Percentiles rank a stretch among this genome's conserved stretches.
These are phyloP conservation scores for Tripterygium wilfordii DNA, from an alignment of 177 flowering plant genomes.

Conservation along the genomic window DNA sequence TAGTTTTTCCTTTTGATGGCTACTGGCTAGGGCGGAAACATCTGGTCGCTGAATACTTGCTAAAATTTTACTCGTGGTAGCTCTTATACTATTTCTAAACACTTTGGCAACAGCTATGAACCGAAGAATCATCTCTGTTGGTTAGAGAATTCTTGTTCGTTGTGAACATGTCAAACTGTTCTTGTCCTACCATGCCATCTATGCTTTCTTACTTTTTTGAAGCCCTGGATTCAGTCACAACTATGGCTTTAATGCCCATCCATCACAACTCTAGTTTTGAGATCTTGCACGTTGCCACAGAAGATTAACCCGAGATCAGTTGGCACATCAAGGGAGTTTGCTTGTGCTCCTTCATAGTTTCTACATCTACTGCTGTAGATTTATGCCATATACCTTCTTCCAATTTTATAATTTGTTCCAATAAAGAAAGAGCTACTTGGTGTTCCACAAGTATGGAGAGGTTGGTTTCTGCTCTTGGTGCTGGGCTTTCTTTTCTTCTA, in stretches of 20 bases:
- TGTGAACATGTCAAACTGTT: constrained; percentile 26
- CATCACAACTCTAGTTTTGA: constrained; percentile 19
- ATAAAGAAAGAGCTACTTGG: constrained; percentile 14
- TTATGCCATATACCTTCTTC: constrained; percentile 14
- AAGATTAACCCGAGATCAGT: constrained; percentile 38
- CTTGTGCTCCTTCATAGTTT: constrained; percentile 8
- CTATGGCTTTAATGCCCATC: constrained; percentile 43
- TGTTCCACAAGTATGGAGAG: constrained; percentile 56
- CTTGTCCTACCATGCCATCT: constrained; percentile 8
- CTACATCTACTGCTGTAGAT: constrained; percentile 8
- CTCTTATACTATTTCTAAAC: constrained; percentile 2
- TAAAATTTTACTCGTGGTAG: constrained; percentile 8
- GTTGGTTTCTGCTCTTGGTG: constrained; percentile 25
- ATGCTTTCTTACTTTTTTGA: constrained; percentile 9
- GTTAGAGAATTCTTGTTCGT: constrained; percentile 6
- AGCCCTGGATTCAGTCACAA: constrained; percentile 16
- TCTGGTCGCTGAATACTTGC: constrained; percentile 12
- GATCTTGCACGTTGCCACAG: constrained; percentile 14
- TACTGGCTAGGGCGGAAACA: constrained; percentile 10
- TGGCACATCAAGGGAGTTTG: constrained; percentile 14
- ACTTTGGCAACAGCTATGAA: constrained; percentile 11
- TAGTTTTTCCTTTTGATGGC: constrained; percentile 21
- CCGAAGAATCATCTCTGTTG: constrained; percentile 3
- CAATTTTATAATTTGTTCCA: constrained; percentile 11
- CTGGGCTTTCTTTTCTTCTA: neutral